Percentiles rank a stretch among this genome's conserved stretches.
Conservation (phyloP, 2,329 filamentous ascomycete genomes). For the Penicillium expansum region DNA sequence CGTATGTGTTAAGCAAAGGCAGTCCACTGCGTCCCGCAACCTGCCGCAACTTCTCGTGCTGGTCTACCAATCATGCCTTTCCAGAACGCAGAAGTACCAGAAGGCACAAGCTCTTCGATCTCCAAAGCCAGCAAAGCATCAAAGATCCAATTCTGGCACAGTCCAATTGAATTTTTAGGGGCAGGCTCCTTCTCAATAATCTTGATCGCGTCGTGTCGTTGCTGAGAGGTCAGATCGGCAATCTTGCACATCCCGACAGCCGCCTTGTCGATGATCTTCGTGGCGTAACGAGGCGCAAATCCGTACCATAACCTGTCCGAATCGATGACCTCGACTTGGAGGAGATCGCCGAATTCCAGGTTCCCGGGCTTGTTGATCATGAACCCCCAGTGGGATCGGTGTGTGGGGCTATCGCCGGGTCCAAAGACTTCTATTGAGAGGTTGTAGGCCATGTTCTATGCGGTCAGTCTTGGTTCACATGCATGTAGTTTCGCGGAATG, state of each 20-base stretch:
- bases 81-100: conserved; percentile 27
- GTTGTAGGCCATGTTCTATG: conserved; percentile 14
- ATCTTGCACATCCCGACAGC: conserved; percentile 25
- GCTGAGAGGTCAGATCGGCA: conserved; percentile 14
- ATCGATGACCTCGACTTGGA: conserved; percentile 27
- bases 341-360: conserved; percentile 22
- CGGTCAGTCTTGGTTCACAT: background rate
- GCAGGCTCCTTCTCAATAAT: conserved; percentile 20
- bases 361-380: conserved; percentile 20
- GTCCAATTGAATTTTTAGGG: conserved; percentile 19
- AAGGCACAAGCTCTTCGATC: conserved; percentile 26
- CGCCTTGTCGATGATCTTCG: conserved; percentile 20
- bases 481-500: background rate
- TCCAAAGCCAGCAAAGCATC: conserved; percentile 25
- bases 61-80: conserved; percentile 21
- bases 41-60: conserved; percentile 12
- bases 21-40: conserved; percentile 15
- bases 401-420: conserved; percentile 20
- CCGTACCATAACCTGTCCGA: conserved; percentile 24
- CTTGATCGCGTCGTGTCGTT: conserved; percentile 19
- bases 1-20: conserved; percentile 1
- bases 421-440: conserved; percentile 27
- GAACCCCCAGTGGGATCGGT: conserved; percentile 28
- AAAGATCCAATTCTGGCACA: conserved; percentile 29
- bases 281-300: conserved; percentile 22